phyloP scores from a whole-genome alignment of 1,139 yeast genomes.

The Yamadazyma sp. region DNA sequence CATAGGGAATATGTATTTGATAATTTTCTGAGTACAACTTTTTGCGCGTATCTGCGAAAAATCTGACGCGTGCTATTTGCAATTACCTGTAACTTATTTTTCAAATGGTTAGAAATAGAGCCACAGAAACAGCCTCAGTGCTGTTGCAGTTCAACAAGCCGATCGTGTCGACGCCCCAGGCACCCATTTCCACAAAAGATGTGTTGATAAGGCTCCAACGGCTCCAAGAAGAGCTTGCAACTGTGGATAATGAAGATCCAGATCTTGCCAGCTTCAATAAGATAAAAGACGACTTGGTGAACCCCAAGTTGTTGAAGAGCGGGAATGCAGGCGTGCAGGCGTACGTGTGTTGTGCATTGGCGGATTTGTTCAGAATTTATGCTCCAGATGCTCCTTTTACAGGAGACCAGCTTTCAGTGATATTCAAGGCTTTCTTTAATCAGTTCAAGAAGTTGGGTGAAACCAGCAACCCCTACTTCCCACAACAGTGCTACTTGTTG shows the following conservation, averaged over 20 bases:
- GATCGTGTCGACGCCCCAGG: conserved; percentile 54
- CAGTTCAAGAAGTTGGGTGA: conserved; percentile 63
- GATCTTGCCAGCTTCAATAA: conserved; percentile 44
- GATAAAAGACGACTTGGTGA: conserved; percentile 54
- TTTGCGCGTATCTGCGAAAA: too few species aligned
- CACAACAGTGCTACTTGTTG: conserved; percentile 65
- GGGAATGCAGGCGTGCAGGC: conserved; percentile 73
- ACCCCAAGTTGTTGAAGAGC: conserved; percentile 58
- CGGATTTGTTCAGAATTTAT: conserved; percentile 72
- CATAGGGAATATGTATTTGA: neutral
- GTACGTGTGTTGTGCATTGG: conserved; percentile 67
- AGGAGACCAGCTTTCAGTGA: conserved; percentile 55
- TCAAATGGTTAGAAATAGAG: conserved; percentile 1
- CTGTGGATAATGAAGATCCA: conserved; percentile 59
- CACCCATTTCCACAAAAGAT: conserved; percentile 60
- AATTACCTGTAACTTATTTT: neutral
- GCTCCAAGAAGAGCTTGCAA: conserved; percentile 61
- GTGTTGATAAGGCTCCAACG: conserved; percentile 41
- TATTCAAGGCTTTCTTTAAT: conserved; percentile 61
- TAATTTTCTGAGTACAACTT: too few species aligned
- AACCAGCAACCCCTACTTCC: conserved; percentile 61
- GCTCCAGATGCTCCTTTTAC: conserved; percentile 95
- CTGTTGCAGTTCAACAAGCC: conserved; percentile 33
- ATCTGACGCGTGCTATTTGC: conserved; percentile 1
- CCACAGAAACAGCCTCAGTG: neutral